phyloP scores from a whole-genome alignment of 2,329 filamentous ascomycete genomes.

The Beauveria rudraprayagi region DNA sequence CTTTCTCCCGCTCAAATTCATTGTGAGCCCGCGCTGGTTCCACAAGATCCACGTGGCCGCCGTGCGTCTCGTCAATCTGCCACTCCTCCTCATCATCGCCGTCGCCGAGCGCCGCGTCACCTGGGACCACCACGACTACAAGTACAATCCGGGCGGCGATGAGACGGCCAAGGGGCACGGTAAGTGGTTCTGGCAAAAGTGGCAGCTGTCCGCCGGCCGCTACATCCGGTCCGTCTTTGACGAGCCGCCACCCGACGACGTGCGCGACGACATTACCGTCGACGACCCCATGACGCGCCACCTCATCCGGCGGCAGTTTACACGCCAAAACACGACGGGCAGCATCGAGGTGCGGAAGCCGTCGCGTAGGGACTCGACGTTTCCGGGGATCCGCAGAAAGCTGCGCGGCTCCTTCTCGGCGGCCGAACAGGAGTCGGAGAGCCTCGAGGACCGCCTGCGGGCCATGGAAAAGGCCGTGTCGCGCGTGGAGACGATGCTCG shows the following conservation, averaged over 20 bases:
- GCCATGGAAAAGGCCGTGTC: conserved; percentile 42
- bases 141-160: conserved; percentile 13
- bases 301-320: conserved; percentile 50
- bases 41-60: conserved; percentile 80
- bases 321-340: conserved; percentile 34
- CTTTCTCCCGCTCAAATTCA: conserved; percentile 67
- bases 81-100: conserved; percentile 63
- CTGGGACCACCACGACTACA: conserved; percentile 34
- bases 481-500: conserved; percentile 41
- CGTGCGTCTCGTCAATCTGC: conserved; percentile 67
- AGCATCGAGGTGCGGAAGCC: conserved; percentile 20
- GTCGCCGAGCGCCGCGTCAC: conserved; percentile 62
- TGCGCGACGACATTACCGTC: conserved; percentile 48
- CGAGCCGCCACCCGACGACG: conserved; percentile 55
- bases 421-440: conserved; percentile 32
- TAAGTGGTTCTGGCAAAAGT: conserved; percentile 57
- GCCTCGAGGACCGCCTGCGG: conserved; percentile 36
- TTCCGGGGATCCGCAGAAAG: conserved; percentile 41
- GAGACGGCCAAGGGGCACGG: conserved; percentile 14
- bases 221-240: conserved; percentile 69
- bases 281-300: conserved; percentile 52
- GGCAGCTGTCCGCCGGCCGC: conserved; percentile 60
- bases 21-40: conserved; percentile 77
- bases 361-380: conserved; percentile 49
- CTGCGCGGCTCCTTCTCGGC: conserved; percentile 41